phyloP scores from a whole-genome alignment of 768 basidiomycete species.

The Nidula microcarpa region DNA sequence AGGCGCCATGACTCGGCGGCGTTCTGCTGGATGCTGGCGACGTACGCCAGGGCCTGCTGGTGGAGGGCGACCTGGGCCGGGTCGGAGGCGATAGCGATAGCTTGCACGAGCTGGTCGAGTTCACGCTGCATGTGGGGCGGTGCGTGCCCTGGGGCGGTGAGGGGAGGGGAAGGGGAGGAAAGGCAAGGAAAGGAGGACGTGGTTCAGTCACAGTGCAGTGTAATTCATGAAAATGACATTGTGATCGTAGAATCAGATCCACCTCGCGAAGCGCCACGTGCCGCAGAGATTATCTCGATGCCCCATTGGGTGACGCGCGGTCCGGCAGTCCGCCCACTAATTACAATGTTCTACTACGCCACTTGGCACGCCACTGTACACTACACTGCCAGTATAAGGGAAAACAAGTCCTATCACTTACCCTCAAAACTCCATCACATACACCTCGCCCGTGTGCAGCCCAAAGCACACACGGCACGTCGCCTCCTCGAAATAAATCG shows the following conservation, averaged over 20 bases:
- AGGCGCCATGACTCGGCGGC: conserved; percentile 77
- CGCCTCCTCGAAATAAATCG: conserved; percentile 54
- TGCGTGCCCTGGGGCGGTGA: neutral
- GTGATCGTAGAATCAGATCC: no score
- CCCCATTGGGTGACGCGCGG: no score
- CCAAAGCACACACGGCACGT: conserved; percentile 49
- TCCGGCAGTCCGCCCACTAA: no score
- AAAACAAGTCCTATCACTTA: neutral
- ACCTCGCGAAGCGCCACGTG: no score
- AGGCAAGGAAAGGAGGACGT: neutral
- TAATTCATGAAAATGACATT: neutral
- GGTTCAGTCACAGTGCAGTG: neutral
- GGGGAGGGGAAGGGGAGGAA: neutral
- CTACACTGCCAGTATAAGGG: no score
- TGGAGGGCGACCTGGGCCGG: conserved; percentile 68
- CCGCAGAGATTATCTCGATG: no score
- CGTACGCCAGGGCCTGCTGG: conserved; percentile 83
- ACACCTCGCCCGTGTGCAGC: conserved; percentile 51
- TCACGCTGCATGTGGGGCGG: conserved; percentile 61
- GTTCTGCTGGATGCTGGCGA: conserved; percentile 75
- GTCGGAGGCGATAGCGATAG: conserved; percentile 86
- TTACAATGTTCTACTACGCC: no score
- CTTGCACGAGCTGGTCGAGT: conserved; percentile 75
- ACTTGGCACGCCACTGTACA: no score
- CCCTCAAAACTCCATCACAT: conserved; percentile 36